Evolutionary conservation across 1,284 basidiomycete species (phyloP).

Genomic region (Blastosporella zonata): DNA sequence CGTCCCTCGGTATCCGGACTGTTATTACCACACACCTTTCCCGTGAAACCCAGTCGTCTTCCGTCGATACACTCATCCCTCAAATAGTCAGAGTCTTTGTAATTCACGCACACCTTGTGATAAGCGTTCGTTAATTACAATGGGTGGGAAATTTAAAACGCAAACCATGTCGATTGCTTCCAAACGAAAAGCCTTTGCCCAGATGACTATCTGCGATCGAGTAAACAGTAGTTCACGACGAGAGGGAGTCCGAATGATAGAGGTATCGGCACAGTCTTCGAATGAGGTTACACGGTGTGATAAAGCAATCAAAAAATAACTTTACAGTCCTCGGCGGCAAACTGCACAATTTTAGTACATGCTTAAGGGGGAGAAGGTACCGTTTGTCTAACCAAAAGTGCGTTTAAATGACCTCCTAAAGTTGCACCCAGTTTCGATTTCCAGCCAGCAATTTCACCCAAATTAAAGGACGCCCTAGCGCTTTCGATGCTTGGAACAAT

Average conservation of each 20-base stretch:
- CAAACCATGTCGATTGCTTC: constrained; percentile 89
- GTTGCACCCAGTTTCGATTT: constrained; percentile 40
- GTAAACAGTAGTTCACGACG: constrained; percentile 81
- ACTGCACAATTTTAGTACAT: constrained; percentile 42
- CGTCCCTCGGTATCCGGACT: background rate
- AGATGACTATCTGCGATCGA: constrained; percentile 80
- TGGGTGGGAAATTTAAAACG: background rate
- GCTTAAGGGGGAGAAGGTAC: constrained; percentile 7
- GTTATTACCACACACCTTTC: constrained; percentile 54
- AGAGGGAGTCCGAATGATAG: constrained; percentile 74
- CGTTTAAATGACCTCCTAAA: constrained; percentile 48
- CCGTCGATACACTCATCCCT: constrained; percentile 80
- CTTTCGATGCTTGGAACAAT: constrained; percentile 82
- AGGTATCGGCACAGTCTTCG: constrained; percentile 84
- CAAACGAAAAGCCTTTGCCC: constrained; percentile 82
- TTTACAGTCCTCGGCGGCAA: constrained; percentile 88
- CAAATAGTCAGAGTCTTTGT: constrained; percentile 73
- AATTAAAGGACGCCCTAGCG: constrained; percentile 59
- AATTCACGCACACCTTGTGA: constrained; percentile 82
- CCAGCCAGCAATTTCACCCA: constrained; percentile 68
- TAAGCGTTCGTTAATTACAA: background rate
- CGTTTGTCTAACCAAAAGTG: constrained; percentile 48
- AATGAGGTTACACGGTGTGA: constrained; percentile 3
- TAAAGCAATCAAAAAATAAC: constrained; percentile 4
- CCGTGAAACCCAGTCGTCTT: constrained; percentile 76